Conservation (phyloP, 768 basidiomycete genomes). For the Hypholoma fasciculare region DNA sequence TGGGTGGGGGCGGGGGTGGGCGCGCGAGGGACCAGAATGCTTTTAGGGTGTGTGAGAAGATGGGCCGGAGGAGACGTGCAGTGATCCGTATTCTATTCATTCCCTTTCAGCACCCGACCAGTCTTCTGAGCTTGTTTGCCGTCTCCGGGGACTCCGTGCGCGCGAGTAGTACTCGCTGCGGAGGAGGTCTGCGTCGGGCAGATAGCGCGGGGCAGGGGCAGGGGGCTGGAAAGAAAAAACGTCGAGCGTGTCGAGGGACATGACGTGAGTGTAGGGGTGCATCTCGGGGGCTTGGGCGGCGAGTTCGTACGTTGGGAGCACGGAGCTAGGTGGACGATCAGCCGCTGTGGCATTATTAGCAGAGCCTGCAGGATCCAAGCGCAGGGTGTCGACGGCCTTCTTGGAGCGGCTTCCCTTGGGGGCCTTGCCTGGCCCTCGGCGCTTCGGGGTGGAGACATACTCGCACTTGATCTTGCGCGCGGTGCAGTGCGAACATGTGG, state of each 20-base stretch:
- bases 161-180: constrained; percentile 10
- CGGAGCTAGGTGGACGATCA: constrained; percentile 12
- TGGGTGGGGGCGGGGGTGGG: background rate
- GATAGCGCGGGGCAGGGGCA: constrained; percentile 18
- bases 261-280: constrained; percentile 30
- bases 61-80: constrained; percentile 16
- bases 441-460: constrained; percentile 51
- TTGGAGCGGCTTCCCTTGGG: constrained; percentile 57
- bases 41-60: background rate
- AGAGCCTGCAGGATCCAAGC: background rate
- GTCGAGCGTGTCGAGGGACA: constrained; percentile 27
- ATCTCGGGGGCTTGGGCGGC: constrained; percentile 29
- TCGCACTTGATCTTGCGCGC: constrained; percentile 51
- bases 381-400: constrained; percentile 23
- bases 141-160: constrained; percentile 23
- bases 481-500: constrained; percentile 63
- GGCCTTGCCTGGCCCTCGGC: constrained; percentile 77
- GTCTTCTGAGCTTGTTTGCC: constrained; percentile 35
- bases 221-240: constrained; percentile 28
- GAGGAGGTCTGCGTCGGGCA: constrained; percentile 10
- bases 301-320: constrained; percentile 21
- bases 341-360: constrained; percentile 9
- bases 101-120: constrained; percentile 31
- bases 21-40: background rate
- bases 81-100: constrained; percentile 29